These are phyloP conservation scores for Colletotrichum graminicola DNA, from an alignment of 2,329 filamentous ascomycete genomes.

Conservation along the genomic window DNA sequence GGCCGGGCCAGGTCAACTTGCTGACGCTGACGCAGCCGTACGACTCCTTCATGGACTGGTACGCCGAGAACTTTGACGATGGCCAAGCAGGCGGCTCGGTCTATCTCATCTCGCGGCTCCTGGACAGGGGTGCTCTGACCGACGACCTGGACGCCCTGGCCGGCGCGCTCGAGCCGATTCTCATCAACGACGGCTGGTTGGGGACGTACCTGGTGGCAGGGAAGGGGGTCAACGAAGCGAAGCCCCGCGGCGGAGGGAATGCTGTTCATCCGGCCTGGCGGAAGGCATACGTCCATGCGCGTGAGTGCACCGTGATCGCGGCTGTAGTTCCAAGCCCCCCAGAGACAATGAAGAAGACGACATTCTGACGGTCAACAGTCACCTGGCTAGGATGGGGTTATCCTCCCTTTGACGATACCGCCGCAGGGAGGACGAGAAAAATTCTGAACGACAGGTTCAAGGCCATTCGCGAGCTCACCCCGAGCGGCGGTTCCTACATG, in stretches of 20 bases:
- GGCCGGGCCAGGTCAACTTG: constrained; percentile 48
- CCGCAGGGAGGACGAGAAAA: constrained; percentile 46
- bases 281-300: constrained; percentile 51
- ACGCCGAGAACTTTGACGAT: constrained; percentile 52
- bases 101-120: constrained; percentile 59
- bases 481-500: constrained; percentile 37
- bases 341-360: neutral
- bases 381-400: constrained; percentile 42
- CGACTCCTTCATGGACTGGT: constrained; percentile 55
- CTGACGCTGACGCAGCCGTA: constrained; percentile 23
- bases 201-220: constrained; percentile 58
- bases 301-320: constrained; percentile 49
- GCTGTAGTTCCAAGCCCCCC: neutral
- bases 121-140: constrained; percentile 54
- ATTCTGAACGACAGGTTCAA: constrained; percentile 48
- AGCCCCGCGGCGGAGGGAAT: constrained; percentile 60
- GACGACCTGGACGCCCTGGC: constrained; percentile 51
- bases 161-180: constrained; percentile 53
- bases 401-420: constrained; percentile 50
- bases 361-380: constrained; percentile 10
- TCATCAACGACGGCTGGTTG: constrained; percentile 46
- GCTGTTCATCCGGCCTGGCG: constrained; percentile 64
- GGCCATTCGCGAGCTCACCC: constrained; percentile 48
- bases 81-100: constrained; percentile 48
- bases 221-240: constrained; percentile 58